Conservation (phyloP, 2,329 filamentous ascomycete genomes). For the Hypoxylon sp. region DNA sequence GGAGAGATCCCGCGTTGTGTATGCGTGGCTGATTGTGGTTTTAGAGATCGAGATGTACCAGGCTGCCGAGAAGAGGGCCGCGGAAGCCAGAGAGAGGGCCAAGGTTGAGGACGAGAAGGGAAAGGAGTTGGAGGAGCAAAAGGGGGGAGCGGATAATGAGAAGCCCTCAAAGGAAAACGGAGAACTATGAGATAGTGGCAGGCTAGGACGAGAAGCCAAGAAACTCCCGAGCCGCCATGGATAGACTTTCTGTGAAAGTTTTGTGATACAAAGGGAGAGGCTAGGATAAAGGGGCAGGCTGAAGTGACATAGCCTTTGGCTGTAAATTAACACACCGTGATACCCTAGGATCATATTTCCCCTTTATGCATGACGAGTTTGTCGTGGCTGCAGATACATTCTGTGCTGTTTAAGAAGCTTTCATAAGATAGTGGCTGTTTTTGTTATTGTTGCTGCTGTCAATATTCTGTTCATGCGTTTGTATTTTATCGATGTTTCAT, state of each 20-base stretch:
- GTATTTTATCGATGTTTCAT: background rate
- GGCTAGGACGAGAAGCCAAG: background rate
- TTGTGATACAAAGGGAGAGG: background rate
- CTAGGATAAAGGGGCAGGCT: background rate
- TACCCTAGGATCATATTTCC: background rate
- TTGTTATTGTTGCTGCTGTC: too few species aligned
- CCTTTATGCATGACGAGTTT: background rate
- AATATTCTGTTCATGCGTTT: too few species aligned
- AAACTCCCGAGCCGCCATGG: too few species aligned
- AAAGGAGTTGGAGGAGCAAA: background rate
- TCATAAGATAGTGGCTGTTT: too few species aligned
- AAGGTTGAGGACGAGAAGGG: background rate
- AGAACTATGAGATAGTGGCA: background rate
- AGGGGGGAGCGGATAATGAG: background rate
- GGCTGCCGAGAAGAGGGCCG: slow-evolving; percentile 26
- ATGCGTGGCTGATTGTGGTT: background rate
- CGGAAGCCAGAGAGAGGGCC: slow-evolving; percentile 2
- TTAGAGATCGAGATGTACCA: slow-evolving; percentile 30
- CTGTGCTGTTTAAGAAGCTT: background rate
- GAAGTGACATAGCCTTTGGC: background rate
- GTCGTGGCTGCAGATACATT: background rate
- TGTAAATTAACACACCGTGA: background rate
- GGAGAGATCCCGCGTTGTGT: background rate
- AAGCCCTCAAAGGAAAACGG: background rate
- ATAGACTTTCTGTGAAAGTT: background rate